phyloP scores from a whole-genome alignment of 345 rosid species.

The Laguncularia racemosa region DNA sequence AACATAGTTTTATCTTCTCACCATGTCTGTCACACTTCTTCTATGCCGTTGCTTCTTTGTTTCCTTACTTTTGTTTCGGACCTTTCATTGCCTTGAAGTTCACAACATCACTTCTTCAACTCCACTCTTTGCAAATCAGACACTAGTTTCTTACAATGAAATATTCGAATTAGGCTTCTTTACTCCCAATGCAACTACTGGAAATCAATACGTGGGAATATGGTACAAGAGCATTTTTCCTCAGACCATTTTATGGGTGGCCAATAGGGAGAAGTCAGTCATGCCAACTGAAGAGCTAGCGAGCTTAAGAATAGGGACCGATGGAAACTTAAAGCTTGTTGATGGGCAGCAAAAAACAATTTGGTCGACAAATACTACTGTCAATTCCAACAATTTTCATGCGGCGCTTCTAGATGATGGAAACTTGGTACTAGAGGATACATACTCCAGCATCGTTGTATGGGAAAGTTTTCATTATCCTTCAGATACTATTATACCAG shows the following conservation, averaged over 20 bases:
- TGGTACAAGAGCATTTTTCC: conserved; percentile 18
- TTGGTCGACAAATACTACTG: conserved; percentile 20
- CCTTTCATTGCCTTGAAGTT: too few species aligned
- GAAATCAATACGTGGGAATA: conserved; percentile 22
- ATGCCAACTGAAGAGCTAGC: conserved; percentile 12
- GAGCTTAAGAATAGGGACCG: conserved; percentile 8
- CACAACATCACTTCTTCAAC: too few species aligned
- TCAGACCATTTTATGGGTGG: conserved; percentile 23
- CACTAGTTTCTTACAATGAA: background rate
- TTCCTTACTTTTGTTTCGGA: too few species aligned
- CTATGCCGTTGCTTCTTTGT: too few species aligned
- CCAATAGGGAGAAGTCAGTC: conserved; percentile 26
- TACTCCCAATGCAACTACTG: conserved; percentile 7
- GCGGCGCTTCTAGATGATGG: background rate
- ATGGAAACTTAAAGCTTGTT: conserved; percentile 13
- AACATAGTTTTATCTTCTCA: too few species aligned
- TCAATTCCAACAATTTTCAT: background rate
- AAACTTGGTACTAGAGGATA: conserved; percentile 16
- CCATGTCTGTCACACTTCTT: too few species aligned
- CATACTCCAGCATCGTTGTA: conserved; percentile 13
- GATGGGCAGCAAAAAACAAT: background rate
- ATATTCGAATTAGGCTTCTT: conserved; percentile 29
- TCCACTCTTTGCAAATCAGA: background rate
- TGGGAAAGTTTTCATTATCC: conserved; percentile 11
- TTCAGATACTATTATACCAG: conserved; percentile 4